These are phyloP conservation scores for Cordyceps fumosorosea DNA, from an alignment of 2,329 filamentous ascomycete genomes.

Conservation along the genomic window DNA sequence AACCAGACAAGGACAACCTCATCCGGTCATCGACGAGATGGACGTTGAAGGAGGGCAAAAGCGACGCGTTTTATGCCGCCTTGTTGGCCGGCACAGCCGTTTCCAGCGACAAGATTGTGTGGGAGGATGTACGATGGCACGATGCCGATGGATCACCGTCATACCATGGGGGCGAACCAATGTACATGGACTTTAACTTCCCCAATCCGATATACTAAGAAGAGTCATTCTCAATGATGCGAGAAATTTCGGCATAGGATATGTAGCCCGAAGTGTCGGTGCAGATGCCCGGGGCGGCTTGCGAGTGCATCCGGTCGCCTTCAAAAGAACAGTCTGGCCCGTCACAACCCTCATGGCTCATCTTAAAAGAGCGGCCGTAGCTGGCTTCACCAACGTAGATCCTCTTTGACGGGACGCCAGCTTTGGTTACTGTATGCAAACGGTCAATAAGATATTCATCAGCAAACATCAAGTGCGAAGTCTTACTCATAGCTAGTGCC, in stretches of 20 bases:
- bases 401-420: conserved; percentile 17
- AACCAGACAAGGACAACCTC: neutral
- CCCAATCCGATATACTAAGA: neutral
- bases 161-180: neutral
- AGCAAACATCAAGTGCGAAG: neutral
- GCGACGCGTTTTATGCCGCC: neutral
- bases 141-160: neutral
- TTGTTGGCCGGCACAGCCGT: neutral
- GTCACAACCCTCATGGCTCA: conserved; percentile 19
- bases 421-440: neutral
- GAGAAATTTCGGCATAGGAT: conserved; percentile 24
- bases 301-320: conserved; percentile 17
- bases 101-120: neutral
- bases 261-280: conserved; percentile 26
- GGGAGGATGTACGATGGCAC: neutral
- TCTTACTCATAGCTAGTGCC: conserved; percentile 14
- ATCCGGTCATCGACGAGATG: neutral
- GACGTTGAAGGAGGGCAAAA: neutral
- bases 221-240: conserved; percentile 19
- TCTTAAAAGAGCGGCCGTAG: conserved; percentile 27
- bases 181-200: neutral
- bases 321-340: conserved; percentile 18
- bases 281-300: conserved; percentile 21
- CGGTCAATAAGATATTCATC: neutral
- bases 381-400: conserved; percentile 25